Evolutionary conservation across 2,329 filamentous ascomycete species (phyloP).

Genomic region (Elsinoe batatas): DNA sequence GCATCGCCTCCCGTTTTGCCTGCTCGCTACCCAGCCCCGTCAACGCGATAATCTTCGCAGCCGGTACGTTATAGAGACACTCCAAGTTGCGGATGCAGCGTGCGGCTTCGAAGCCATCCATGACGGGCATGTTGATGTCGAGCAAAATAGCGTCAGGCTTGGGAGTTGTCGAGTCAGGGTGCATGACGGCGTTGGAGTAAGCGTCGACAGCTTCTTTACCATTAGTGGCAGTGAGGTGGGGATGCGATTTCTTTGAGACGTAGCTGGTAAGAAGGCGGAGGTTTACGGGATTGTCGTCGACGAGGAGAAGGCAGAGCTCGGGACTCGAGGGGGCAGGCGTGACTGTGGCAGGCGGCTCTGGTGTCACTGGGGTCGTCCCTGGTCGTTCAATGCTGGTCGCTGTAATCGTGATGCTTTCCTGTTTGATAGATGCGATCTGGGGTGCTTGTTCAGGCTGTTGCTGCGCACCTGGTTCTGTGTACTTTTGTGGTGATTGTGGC

Average conservation of each 20-base stretch:
- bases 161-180: neutral
- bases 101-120: constrained; percentile 25
- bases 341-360: neutral
- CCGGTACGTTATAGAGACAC: constrained; percentile 18
- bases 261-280: constrained; percentile 25
- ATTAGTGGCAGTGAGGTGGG: constrained; percentile 35
- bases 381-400: constrained; percentile 1
- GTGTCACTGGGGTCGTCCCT: neutral
- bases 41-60: constrained; percentile 19
- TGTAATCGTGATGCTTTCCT: neutral
- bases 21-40: constrained; percentile 18
- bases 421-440: constrained; percentile 4
- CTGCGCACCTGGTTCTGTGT: neutral
- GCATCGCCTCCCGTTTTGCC: constrained; percentile 22
- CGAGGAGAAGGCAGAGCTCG: constrained; percentile 23
- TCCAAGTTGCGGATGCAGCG: constrained; percentile 26
- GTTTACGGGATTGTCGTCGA: constrained; percentile 29
- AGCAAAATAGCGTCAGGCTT: constrained; percentile 14
- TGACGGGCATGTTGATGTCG: constrained; percentile 16
- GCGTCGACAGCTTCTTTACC: constrained; percentile 41
- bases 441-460: neutral
- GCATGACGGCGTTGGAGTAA: constrained; percentile 25
- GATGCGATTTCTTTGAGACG: constrained; percentile 29
- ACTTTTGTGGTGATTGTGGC: neutral
- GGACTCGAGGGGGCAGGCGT: neutral